A percentile compares a stretch with the other conserved stretches of the same genome.
These are phyloP conservation scores for Achlya hypogyna DNA, from an alignment of 352 stramenopile genomes.

Conservation along the genomic window DNA sequence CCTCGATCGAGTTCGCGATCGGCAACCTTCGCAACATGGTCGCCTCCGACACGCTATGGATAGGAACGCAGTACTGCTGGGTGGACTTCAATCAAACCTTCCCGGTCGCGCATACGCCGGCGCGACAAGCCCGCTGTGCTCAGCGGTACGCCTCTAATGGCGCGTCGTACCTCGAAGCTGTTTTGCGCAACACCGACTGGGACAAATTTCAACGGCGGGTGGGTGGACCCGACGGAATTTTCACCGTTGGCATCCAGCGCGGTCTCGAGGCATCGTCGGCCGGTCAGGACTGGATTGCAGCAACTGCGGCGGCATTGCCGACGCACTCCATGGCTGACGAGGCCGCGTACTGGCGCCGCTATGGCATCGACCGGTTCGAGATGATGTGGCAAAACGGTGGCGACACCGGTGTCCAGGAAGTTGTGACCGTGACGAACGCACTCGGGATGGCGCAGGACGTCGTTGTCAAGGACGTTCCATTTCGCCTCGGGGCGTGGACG, in stretches of 20 bases:
- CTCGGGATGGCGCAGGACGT: not conserved
- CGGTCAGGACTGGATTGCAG: not conserved
- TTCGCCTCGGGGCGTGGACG: not conserved
- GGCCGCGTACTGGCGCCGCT: not conserved
- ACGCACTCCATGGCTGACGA: not conserved
- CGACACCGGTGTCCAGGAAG: not conserved
- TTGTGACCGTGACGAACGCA: not conserved
- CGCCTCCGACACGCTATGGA: not conserved
- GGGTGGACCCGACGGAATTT: not conserved
- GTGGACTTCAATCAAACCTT: constrained; percentile 1
- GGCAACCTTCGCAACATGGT: not conserved
- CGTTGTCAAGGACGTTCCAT: not conserved
- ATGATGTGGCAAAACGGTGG: not conserved
- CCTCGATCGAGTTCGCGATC: not conserved
- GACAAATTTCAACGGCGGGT: not conserved
- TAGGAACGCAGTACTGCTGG: not conserved
- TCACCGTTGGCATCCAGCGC: not conserved
- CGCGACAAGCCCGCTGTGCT: not conserved
- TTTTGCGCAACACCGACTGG: not conserved
- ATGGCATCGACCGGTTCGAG: not conserved
- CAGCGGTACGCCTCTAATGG: not conserved
- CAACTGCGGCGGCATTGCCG: not conserved
- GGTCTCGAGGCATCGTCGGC: not conserved
- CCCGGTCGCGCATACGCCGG: not conserved
- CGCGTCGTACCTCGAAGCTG: constrained; percentile 6